phyloP scores from a whole-genome alignment of 768 basidiomycete genomes.

The Porphyrellus cyaneotinctus region DNA sequence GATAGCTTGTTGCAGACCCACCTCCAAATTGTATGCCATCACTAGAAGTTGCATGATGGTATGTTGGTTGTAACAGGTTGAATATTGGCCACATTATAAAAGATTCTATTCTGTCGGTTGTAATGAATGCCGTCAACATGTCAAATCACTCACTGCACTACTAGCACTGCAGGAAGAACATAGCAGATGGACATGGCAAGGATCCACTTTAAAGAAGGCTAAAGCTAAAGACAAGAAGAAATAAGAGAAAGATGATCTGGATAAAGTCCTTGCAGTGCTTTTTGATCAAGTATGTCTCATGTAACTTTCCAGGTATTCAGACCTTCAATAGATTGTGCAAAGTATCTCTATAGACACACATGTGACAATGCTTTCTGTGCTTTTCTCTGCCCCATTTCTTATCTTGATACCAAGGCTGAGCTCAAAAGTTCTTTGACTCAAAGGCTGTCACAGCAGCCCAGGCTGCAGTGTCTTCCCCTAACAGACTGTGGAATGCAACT shows the following conservation, averaged over 20 bases:
- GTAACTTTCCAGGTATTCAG: slow-evolving; percentile 42
- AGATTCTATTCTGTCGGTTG: too few species aligned
- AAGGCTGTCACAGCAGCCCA: slow-evolving; percentile 74
- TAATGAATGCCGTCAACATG: too few species aligned
- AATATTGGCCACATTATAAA: too few species aligned
- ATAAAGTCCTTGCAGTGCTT: slow-evolving; percentile 81
- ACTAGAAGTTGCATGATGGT: too few species aligned
- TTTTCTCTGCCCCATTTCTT: slow-evolving; percentile 72
- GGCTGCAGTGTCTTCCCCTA: slow-evolving; percentile 35
- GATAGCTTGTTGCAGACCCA: too few species aligned
- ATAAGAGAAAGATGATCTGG: slow-evolving; percentile 71
- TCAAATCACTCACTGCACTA: too few species aligned
- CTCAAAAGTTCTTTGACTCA: slow-evolving; percentile 92
- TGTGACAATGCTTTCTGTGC: slow-evolving; percentile 40
- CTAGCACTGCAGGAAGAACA: too few species aligned
- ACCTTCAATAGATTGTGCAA: slow-evolving; percentile 38
- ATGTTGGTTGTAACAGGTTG: too few species aligned
- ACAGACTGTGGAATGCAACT: slow-evolving; percentile 33
- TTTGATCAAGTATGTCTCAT: slow-evolving; percentile 57
- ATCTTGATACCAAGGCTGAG: slow-evolving; percentile 87
- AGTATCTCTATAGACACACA: slow-evolving; percentile 25
- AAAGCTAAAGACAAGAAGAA: slow-evolving; percentile 61
- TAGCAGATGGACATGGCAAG: too few species aligned
- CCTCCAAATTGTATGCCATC: too few species aligned
- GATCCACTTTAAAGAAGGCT: slow-evolving; percentile 55